Evolutionary conservation across 768 basidiomycete species (phyloP).

Genomic region (Cystoderma amianthinum): DNA sequence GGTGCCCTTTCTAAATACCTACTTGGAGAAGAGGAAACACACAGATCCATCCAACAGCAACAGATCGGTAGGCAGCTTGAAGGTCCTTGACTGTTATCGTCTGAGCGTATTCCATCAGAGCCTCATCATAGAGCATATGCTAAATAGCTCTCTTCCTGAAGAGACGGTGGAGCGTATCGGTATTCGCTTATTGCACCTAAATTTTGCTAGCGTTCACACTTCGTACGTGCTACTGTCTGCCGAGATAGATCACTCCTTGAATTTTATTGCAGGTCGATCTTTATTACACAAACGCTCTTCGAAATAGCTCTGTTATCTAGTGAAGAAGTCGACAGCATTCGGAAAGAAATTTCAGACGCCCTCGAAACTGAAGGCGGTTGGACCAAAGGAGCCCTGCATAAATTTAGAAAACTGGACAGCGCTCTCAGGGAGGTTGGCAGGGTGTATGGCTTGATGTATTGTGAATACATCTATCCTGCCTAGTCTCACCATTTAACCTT

Average conservation of each 20-base stretch:
- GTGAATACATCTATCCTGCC: constrained; percentile 9
- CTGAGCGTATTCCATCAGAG: constrained; percentile 11
- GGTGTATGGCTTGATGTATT: constrained; percentile 25
- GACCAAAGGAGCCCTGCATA: constrained; percentile 24
- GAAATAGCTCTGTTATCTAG: constrained; percentile 21
- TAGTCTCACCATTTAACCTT: not conserved
- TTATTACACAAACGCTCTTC: constrained; percentile 26
- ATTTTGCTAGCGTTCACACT: constrained; percentile 32
- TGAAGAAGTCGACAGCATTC: constrained; percentile 21
- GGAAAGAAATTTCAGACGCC: constrained; percentile 22
- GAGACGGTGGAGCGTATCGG: constrained; percentile 23
- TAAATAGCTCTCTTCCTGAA: constrained; percentile 19
- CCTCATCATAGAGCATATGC: constrained; percentile 21
- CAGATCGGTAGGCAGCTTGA: no score
- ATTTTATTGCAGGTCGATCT: constrained; percentile 19
- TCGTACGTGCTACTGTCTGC: constrained; percentile 15
- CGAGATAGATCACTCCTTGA: not conserved
- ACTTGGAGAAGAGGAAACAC: constrained; percentile 14
- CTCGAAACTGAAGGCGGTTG: constrained; percentile 27
- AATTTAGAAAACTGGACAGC: constrained; percentile 27
- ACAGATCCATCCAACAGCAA: no score
- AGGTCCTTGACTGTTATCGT: no score
- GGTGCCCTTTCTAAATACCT: constrained; percentile 19
- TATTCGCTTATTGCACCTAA: constrained; percentile 28
- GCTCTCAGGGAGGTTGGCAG: constrained; percentile 27